Base-by-base conservation (phyloP, 495 filamentous ascomycete species). In the Penicillium bialowiezense region DNA sequence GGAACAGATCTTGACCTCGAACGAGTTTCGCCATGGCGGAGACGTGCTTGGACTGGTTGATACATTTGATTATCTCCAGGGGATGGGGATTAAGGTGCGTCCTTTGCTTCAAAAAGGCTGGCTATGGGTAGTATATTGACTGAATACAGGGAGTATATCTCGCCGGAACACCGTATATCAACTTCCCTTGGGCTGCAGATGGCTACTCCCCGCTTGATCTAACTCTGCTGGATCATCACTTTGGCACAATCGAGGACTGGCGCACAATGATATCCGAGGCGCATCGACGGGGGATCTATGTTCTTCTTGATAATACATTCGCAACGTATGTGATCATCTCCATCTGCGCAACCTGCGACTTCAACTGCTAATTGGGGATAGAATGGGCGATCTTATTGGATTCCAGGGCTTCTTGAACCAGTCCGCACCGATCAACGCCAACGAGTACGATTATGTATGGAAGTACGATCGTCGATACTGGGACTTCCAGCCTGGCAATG, bases 301-400 rank as follows among this genome's bases (percentile, higher is more conserved):
- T 71, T 33, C 41, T 71, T 28, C 34, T 71, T 32, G 67, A 71
- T 21, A 69, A 71, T 41, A 68, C 64, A 0, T 62, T 69, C 55
- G 55, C 62, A 14, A 71, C 67, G 59, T 62, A 43, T 45, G 60
- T 59, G 15, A 15, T n/a, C n/a, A n/a, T n/a, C 14, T 23, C 41
- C 29, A 34, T 21, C 26, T 33, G 41, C 15, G 29, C 41, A 44
- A 44, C 41, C 28, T 44, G 12, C 18, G 29, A 34, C 33, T 2
- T 44, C 28, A 18, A 33, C 9, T 44, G 41, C 41, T 44, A 28
- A 44, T 44, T 15, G 18, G 32, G 3, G 7, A 28, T 35, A 71
- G 63, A 20, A 66, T 76, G 63, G 65, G 68, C 37, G 68, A 76
- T 54, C 55, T 75, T 28, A 73, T 76, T 39, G 72, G 71, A 1